Base-by-base conservation (phyloP, 2,329 filamentous ascomycete genomes). In the Podosphaera fusca region DNA sequence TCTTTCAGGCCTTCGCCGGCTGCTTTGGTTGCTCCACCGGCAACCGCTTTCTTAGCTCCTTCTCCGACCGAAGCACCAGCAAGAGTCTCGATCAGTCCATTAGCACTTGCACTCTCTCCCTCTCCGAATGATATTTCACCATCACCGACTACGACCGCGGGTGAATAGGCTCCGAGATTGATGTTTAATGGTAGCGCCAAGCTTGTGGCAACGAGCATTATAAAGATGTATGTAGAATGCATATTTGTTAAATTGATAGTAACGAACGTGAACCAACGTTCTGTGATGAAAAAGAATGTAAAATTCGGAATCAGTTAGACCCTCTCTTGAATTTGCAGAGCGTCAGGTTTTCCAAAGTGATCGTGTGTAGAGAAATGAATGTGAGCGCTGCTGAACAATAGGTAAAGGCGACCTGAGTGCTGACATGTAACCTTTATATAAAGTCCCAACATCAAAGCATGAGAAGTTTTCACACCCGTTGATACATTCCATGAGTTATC, bases 101-200 rank as follows among this genome's bases (percentile, higher is more conserved):
- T 34, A 4, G 51, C 51, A n/a, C n/a, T 38, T 5, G 35, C 35
- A 38, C 35, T 34, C n/a, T 34, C 49, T 6, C 12, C 49, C 36
- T 40, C 69, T 58, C 69, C 71, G 56, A 75, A 72, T 54, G 72
- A 72, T 58, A 75, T 74, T 65, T 73, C 73, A 67, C 73, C 73
- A 69, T 75, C 73, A 73, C 73, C 73, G 67, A 75, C 73, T 68
- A 75, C 73, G 67, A 74, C 62, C 61, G 73, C 73, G 54, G 73
- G 73, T 50, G 73, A 75, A 64, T 74, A 75, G 36, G 73, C 72
- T 56, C 73, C 73, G 56, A 75, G 68, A 67, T 74, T 75, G 70
- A 75, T 74, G 69, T 74, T 75, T 54, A 75, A 70, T 34, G 73
- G 72, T 49, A 73, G 57, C 70, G 60, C 66, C 14, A 30, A n/a